A percentile compares a stretch with the other conserved stretches of the same genome.
Evolutionary conservation across 2,329 filamentous ascomycete species (phyloP).

Genomic region (Sporothrix phasma): DNA sequence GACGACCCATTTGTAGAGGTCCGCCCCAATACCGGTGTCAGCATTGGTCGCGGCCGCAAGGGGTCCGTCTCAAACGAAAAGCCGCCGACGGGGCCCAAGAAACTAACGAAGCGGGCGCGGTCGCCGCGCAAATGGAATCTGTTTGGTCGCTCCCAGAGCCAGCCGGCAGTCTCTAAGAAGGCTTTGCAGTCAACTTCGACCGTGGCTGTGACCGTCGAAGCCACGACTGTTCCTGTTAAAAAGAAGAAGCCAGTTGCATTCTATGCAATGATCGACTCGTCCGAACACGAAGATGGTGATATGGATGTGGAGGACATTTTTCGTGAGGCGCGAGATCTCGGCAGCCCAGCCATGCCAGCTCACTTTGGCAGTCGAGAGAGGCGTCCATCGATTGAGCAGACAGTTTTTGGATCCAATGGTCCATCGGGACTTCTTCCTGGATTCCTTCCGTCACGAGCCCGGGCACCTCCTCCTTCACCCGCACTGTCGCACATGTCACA

Average conservation of each 20-base stretch:
- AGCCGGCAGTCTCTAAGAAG: slow-evolving; percentile 30
- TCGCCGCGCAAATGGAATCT: slow-evolving; percentile 55
- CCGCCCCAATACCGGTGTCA: slow-evolving; percentile 26
- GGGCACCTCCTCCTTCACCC: not conserved
- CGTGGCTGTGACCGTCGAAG: slow-evolving; percentile 40
- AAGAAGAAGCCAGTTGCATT: slow-evolving; percentile 46
- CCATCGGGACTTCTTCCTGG: not conserved
- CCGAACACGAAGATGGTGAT: slow-evolving; percentile 37
- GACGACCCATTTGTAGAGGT: slow-evolving; percentile 43
- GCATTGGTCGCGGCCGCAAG: slow-evolving; percentile 21
- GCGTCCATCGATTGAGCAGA: slow-evolving; percentile 2
- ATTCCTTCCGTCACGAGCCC: not conserved
- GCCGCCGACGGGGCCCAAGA: slow-evolving; percentile 33
- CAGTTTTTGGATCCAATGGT: not conserved
- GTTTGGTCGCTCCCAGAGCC: slow-evolving; percentile 46
- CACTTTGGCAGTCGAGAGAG: not conserved
- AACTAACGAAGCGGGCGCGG: slow-evolving; percentile 43
- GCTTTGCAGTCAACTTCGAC: slow-evolving; percentile 29
- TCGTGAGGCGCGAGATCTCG: slow-evolving; percentile 37
- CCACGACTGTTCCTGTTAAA: slow-evolving; percentile 38
- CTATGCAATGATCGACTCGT: slow-evolving; percentile 52
- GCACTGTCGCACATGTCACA: not conserved
- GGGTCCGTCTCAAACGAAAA: not conserved
- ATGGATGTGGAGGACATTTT: slow-evolving; percentile 39
- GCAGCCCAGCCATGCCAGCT: not conserved